Base-by-base conservation (phyloP, 192 early-diverging fungal species). In the Umbelopsis vinacea region DNA sequence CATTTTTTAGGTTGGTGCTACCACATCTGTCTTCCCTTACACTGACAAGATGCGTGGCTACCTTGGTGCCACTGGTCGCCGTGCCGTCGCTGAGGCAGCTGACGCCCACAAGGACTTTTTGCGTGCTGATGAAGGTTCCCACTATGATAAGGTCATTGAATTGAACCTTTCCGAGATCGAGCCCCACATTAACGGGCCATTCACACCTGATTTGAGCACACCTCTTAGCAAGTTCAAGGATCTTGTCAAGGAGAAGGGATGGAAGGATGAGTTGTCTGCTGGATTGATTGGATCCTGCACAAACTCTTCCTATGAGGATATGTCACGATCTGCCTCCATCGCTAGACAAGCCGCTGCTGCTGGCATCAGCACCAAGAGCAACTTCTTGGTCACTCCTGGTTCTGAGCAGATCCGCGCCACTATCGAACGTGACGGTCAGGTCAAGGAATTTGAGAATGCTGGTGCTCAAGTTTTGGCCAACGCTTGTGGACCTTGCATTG, bases 391-490 rank as follows among this genome's bases (percentile, higher is more conserved):
- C 71, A 98, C 97, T 19, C 97, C 97, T 45, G 97, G 97, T 52
- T 96, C 94, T 66, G 97, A 99, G 84, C 97, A 98, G 83, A 96
- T 99, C 74, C 87, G 97, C 29, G 97, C 96, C 22, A 99, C 97
- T 52, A 98, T 98, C 77, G 93, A 92, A 78, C 90, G 97, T 48
- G 97, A 99, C 81, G 97, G 97, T 47, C 91, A 94, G 67, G 85
- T 88, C 35, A 86, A 79, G 10, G 85, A 92, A 19, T 91, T 99
- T 52, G 90, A 92, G 78, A 82, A 90, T 52, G 92, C 91, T 55
- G 96, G 96, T 73, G 97, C 91, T 68, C 86, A 86, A 71, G 93
- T 98, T 12, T 87, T 99, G 60, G 96, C 96, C 35, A 99, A 99
- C 77, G 96, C 96, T 15, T 99, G 97, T 80, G 97, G 97, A 17